Evolutionary conservation across 176 grass and related monocot species (phyloP).

Genomic region (Hsuehochloa calcarea): DNA sequence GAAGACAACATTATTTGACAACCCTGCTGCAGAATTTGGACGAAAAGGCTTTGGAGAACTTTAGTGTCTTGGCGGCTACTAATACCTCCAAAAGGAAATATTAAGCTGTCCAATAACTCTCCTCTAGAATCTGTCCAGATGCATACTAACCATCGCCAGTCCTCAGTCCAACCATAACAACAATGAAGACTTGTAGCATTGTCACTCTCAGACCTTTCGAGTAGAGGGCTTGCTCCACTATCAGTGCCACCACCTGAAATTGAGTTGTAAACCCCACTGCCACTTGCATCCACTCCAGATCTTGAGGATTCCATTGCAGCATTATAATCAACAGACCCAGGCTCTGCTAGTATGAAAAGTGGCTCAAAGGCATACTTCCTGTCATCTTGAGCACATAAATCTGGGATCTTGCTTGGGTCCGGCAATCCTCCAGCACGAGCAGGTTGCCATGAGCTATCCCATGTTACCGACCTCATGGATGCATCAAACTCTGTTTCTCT

Average conservation of each 20-base stretch:
- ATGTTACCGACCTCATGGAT: constrained; percentile 72
- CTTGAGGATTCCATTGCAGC: constrained; percentile 57
- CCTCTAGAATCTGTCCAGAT: constrained; percentile 98
- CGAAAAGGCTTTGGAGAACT: constrained; percentile 92
- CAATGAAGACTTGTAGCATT: constrained; percentile 80
- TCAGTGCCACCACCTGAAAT: constrained; percentile 44
- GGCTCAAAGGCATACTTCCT: constrained; percentile 93
- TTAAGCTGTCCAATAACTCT: constrained; percentile 80
- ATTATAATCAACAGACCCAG: constrained; percentile 71
- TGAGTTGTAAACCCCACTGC: constrained; percentile 47
- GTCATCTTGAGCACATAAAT: constrained; percentile 76
- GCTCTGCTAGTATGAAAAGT: constrained; percentile 85
- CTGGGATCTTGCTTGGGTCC: constrained; percentile 57
- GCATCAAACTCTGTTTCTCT: constrained; percentile 88
- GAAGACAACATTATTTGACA: constrained; percentile 90
- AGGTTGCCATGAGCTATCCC: constrained; percentile 87
- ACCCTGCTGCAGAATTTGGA: constrained; percentile 94
- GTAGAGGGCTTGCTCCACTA: constrained; percentile 43
- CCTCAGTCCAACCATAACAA: constrained; percentile 98
- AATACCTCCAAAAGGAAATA: constrained; percentile 95
- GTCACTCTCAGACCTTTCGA: constrained; percentile 57
- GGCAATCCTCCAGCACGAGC: constrained; percentile 53
- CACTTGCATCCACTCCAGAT: constrained; percentile 58
- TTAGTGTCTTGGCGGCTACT: constrained; percentile 97
- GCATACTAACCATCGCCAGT: constrained; percentile 96